Percentiles rank a stretch among this genome's conserved stretches.
phyloP scores from a whole-genome alignment of 352 stramenopile genomes.

The Pythium oligandrum region DNA sequence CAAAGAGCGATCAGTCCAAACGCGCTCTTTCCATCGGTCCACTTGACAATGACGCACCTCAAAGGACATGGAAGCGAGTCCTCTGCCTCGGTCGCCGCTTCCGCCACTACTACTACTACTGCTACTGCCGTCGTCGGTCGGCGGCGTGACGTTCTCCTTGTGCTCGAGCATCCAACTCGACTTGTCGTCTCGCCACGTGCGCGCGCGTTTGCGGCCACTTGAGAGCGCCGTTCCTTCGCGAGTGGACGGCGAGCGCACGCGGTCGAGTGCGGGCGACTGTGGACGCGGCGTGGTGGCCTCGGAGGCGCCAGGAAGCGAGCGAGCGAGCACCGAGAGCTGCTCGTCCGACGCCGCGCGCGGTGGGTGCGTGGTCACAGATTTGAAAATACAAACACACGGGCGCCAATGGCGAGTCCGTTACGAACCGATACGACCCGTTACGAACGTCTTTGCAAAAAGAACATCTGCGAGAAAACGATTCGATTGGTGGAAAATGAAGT shows the following conservation, averaged over 20 bases:
- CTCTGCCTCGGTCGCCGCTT: constrained; percentile 5
- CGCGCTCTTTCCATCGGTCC: neutral
- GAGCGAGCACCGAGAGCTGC: neutral
- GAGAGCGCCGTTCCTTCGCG: neutral
- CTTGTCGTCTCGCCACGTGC: neutral
- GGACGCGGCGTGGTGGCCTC: neutral
- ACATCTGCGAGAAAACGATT: too few species aligned
- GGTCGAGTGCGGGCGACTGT: too few species aligned
- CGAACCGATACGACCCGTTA: too few species aligned
- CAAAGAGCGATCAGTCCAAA: neutral
- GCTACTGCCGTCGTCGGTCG: constrained; percentile 6
- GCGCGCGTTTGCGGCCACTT: constrained; percentile 1
- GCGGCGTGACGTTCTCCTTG: constrained; percentile 18
- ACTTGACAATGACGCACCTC: neutral
- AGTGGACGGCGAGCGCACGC: too few species aligned
- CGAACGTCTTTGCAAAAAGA: too few species aligned
- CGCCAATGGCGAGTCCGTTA: too few species aligned
- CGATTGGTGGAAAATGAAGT: too few species aligned
- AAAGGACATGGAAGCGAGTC: neutral
- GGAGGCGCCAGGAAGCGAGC: too few species aligned
- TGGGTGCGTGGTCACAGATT: neutral
- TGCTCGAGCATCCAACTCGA: constrained; percentile 9
- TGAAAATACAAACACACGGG: neutral
- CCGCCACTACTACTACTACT: constrained; percentile 4
- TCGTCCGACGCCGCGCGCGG: neutral